Percentiles rank a stretch among this genome's conserved stretches.
Conservation (phyloP, 805 yeast species). For the Myxozyma neglecta region DNA sequence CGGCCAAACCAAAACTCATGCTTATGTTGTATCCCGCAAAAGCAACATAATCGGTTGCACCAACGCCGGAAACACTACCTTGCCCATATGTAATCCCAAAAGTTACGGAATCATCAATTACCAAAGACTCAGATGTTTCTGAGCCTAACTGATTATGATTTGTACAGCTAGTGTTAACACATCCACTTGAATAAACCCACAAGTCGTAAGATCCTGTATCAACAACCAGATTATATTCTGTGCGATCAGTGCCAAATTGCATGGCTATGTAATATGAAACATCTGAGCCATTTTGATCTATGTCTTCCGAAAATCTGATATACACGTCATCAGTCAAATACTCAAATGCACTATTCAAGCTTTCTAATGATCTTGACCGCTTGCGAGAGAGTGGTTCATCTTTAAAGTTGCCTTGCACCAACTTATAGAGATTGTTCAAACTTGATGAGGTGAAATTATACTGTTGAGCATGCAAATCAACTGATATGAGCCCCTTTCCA, state of each 20-base stretch:
- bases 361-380: not conserved
- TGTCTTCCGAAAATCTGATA: conserved; percentile 9
- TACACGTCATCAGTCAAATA: not conserved
- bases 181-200: conserved; percentile 60
- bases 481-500: not conserved
- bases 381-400: not conserved
- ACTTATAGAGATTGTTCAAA: too few species aligned
- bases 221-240: conserved; percentile 51
- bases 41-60: conserved; percentile 44
- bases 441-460: not conserved
- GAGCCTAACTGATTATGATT: conserved; percentile 29
- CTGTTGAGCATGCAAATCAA: conserved; percentile 1
- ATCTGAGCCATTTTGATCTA: conserved; percentile 36
- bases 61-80: conserved; percentile 53
- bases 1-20: conserved; percentile 55
- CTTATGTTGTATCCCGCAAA: conserved; percentile 43
- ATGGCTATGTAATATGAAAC: conserved; percentile 37
- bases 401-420: too few species aligned
- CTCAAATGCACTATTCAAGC: not conserved
- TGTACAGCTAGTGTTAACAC: conserved; percentile 51
- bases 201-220: conserved; percentile 68
- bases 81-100: conserved; percentile 56
- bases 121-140: conserved; percentile 22
- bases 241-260: conserved; percentile 32
- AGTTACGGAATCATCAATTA: conserved; percentile 31